Conservation (phyloP, 495 filamentous ascomycete species). For the Neurospora tetraspora region DNA sequence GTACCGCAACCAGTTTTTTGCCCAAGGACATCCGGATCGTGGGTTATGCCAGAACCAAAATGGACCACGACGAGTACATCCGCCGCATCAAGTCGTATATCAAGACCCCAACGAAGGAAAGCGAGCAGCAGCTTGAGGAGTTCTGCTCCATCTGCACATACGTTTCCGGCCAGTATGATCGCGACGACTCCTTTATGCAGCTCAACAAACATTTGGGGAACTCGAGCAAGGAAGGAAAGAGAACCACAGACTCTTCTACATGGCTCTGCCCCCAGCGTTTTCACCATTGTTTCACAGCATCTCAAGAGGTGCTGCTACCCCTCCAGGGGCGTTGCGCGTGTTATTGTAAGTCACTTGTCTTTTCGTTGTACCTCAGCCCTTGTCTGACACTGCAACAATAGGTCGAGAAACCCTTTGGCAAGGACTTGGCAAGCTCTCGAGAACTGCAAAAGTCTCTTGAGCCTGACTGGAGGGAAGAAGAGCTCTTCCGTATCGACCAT, state of each 20-base stretch:
- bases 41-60: conserved; percentile 98
- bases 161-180: conserved; percentile 92
- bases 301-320: conserved; percentile 97
- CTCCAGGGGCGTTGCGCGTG: conserved; percentile 72
- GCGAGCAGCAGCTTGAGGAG: conserved; percentile 84
- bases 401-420: conserved; percentile 99
- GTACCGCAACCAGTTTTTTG: conserved; percentile 97
- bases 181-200: conserved; percentile 86
- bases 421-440: conserved; percentile 87
- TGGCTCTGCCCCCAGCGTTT: conserved; percentile 98
- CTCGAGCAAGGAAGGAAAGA: conserved; percentile 74
- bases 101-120: conserved; percentile 96
- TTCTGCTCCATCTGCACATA: conserved; percentile 88
- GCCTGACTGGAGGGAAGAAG: conserved; percentile 98
- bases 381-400: conserved; percentile 25
- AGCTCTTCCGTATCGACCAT: conserved; percentile 99
- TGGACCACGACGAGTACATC: conserved; percentile 94
- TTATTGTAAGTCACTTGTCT: conserved; percentile 60
- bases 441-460: conserved; percentile 91
- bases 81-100: conserved; percentile 94
- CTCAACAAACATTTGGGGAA: conserved; percentile 80
- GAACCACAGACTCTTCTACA: conserved; percentile 94
- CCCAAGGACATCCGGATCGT: conserved; percentile 96
- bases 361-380: neutral
- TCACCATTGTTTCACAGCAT: conserved; percentile 94